Evolutionary conservation across 768 basidiomycete genomes (phyloP).

Genomic region (Pleurotus pulmonarius): DNA sequence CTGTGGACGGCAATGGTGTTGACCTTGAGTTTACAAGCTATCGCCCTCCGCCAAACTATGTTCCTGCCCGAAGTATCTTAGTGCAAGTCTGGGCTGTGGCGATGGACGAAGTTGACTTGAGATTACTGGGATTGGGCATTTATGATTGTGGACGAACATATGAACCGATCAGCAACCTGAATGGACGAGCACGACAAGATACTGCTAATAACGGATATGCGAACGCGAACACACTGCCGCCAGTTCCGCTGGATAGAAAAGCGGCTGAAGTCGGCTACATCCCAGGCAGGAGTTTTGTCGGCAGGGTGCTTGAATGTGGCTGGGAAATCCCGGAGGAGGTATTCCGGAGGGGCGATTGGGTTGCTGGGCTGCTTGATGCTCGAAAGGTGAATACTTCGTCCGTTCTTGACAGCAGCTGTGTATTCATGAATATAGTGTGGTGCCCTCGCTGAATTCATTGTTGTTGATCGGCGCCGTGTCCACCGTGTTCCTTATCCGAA

Average conservation of each 20-base stretch:
- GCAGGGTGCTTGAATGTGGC: conserved; percentile 77
- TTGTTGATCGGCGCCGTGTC: conserved; percentile 75
- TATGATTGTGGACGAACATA: background rate
- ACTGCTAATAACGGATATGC: background rate
- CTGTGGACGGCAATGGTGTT: conserved; percentile 14
- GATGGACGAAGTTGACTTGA: conserved; percentile 69
- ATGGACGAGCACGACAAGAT: background rate
- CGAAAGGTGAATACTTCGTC: conserved; percentile 57
- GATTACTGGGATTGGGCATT: conserved; percentile 41
- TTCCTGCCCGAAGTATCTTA: conserved; percentile 65
- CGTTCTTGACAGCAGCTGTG: background rate
- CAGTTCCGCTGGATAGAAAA: conserved; percentile 9
- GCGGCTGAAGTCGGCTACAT: conserved; percentile 64
- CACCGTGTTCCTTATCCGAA: conserved; percentile 68
- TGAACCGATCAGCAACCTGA: background rate
- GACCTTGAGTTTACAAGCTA: conserved; percentile 68
- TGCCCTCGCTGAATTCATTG: conserved; percentile 84
- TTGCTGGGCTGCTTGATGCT: conserved; percentile 75
- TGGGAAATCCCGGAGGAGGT: conserved; percentile 72
- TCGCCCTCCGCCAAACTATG: conserved; percentile 68
- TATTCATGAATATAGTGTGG: conserved; percentile 53
- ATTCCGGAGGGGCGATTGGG: conserved; percentile 79
- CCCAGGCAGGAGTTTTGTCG: conserved; percentile 86
- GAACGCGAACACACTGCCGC: background rate
- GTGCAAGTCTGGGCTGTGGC: conserved; percentile 92